Evolutionary conservation across 2,329 filamentous ascomycete species (phyloP).

Genomic region (Boeremia lycopersici): DNA sequence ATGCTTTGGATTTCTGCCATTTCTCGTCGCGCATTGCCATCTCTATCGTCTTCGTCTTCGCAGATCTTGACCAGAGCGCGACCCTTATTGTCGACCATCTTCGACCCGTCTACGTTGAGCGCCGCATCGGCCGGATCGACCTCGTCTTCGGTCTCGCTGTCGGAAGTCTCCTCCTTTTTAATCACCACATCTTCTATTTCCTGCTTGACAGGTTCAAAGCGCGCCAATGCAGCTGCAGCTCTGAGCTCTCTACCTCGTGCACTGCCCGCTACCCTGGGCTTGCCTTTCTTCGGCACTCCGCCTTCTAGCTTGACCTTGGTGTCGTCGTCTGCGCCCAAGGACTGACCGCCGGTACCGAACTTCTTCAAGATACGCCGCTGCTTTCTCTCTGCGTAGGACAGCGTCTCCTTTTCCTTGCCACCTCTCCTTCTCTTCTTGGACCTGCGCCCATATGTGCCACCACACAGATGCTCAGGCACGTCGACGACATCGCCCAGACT

Average conservation of each 20-base stretch:
- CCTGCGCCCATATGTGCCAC: conserved; percentile 72
- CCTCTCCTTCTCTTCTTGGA: conserved; percentile 59
- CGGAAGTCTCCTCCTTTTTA: conserved; percentile 45
- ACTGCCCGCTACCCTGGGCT: conserved; percentile 76
- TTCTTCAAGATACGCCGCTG: conserved; percentile 75
- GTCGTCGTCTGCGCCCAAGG: conserved; percentile 72
- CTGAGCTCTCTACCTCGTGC: conserved; percentile 75
- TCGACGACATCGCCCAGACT: conserved; percentile 33
- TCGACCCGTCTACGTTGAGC: conserved; percentile 68
- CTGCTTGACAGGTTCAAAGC: conserved; percentile 64
- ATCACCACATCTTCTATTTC: conserved; percentile 45
- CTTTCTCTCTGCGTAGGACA: conserved; percentile 74
- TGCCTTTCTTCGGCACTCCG: conserved; percentile 65
- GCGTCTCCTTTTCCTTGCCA: conserved; percentile 51
- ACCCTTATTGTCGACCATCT: conserved; percentile 68
- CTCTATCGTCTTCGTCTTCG: conserved; percentile 65
- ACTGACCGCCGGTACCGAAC: conserved; percentile 73
- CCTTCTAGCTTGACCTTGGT: conserved; percentile 70
- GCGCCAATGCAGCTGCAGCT: conserved; percentile 75
- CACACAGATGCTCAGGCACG: conserved; percentile 70
- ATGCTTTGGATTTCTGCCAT: conserved; percentile 68
- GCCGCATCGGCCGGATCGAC: conserved; percentile 56
- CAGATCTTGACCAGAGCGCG: conserved; percentile 75
- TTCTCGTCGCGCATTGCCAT: conserved; percentile 57
- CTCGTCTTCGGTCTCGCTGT: conserved; percentile 46